Evolutionary conservation across 495 filamentous ascomycete genomes (phyloP), one percentile per base, ranked within the genome.

Genomic region (Tuber calosporum): DNA sequence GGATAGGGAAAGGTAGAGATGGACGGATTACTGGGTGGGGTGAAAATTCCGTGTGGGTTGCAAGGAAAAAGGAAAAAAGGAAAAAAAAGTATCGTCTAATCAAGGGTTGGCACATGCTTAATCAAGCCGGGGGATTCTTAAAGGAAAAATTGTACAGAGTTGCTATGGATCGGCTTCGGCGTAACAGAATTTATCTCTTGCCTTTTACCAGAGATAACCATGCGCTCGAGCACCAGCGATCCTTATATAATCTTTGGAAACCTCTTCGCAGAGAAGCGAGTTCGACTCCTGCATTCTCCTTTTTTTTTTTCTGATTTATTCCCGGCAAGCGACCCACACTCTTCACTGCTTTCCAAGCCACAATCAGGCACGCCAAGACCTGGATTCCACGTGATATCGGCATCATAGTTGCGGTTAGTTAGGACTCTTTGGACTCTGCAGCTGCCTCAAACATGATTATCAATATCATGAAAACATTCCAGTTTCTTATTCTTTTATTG

Each of bases 201-300:
- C 87, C 87, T 89, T 89, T 89, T 89, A 89, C 87, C 87, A 89
- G 87, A 88, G 84, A 87, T 87, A 85, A 84, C 87, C 86, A 87
- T 88, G 87, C 84, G 73, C 82, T 84, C 85, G 86, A 86, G 84
- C 85, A 87, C 82, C 82, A 85, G 75, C 84, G 86, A 86, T 87
- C 86, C 83, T 83, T 87, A 75, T 73, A 77, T 79, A 89, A 87
- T 89, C 87, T 89, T 89, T 89, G 87, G 87, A 89, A 84, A 77
- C 37, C 22, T 11, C 74, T 66, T 67, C 71, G 71, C 75, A 81
- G 66, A 67, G 67, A 73, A 73, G 75, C 73, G 79, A 71, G 79
- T 81, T 81, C 79, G 78, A 81, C 69, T 74, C 79, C 62, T 76
- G 74, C 77, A 81, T 66, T 62, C 68, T 48, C 70, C 76, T 68